A percentile compares a stretch with the other conserved stretches of the same genome.
These are phyloP conservation scores for Aspergillus homomorphus DNA, from an alignment of 495 filamentous ascomycete genomes.

Conservation along the genomic window DNA sequence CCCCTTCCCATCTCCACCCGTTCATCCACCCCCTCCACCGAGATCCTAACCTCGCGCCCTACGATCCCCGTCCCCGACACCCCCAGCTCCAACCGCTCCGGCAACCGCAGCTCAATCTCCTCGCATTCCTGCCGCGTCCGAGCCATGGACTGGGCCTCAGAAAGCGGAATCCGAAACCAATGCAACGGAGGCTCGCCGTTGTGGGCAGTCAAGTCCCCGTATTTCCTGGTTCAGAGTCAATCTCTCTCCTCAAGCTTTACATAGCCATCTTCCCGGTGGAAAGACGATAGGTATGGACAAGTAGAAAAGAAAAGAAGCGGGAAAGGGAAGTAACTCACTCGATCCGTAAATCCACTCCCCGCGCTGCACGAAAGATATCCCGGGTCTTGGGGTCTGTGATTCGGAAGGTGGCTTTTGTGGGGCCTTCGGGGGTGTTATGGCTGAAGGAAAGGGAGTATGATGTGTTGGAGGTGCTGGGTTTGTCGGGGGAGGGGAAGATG, in stretches of 20 bases:
- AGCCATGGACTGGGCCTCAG: background rate
- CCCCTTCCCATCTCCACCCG: constrained; percentile 31
- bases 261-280: too few species aligned
- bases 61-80: constrained; percentile 43
- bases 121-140: background rate
- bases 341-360: constrained; percentile 32
- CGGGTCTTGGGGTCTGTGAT: constrained; percentile 22
- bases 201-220: constrained; percentile 34
- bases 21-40: constrained; percentile 21
- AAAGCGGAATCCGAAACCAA: background rate
- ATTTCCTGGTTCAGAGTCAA: constrained; percentile 25
- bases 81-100: constrained; percentile 57
- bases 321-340: constrained; percentile 27
- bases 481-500: constrained; percentile 27
- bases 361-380: constrained; percentile 7
- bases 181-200: constrained; percentile 19
- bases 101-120: constrained; percentile 49
- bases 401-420: constrained; percentile 31
- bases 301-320: background rate
- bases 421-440: constrained; percentile 16
- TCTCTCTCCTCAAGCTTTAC: background rate
- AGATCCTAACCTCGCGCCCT: constrained; percentile 36
- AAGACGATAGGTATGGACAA: too few species aligned
- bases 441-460: constrained; percentile 39
- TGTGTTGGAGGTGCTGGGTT: constrained; percentile 18